These are phyloP conservation scores for Eimeria maxima DNA, from an alignment of 169 alveolate species.

Conservation along the genomic window DNA sequence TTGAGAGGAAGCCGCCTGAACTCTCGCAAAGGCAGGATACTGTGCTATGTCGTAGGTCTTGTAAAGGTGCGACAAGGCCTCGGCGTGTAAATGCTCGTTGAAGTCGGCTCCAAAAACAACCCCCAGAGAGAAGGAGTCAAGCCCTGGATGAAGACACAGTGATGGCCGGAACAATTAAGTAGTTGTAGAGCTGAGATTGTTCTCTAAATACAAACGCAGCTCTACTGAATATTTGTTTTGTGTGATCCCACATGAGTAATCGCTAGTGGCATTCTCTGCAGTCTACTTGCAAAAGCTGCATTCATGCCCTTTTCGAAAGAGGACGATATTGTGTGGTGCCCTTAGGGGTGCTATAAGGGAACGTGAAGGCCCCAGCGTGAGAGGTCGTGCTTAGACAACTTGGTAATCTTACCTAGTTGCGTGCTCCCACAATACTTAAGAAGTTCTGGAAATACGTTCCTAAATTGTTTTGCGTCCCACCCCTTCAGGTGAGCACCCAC, in stretches of 20 bases:
- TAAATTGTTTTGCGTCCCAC: slow-evolving; percentile 28
- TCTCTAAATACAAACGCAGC: not conserved
- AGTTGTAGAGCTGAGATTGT: not conserved
- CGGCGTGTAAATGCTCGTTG: slow-evolving; percentile 54
- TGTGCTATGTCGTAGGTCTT: not conserved
- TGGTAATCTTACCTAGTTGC: not conserved
- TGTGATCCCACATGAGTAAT: not conserved
- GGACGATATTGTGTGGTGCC: not conserved
- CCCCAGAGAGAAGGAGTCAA: slow-evolving; percentile 50
- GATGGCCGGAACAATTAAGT: not conserved
- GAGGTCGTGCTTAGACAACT: not conserved
- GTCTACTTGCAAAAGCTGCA: not conserved
- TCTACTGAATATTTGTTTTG: not conserved
- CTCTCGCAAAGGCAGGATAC: slow-evolving; percentile 41
- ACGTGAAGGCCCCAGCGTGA: not conserved
- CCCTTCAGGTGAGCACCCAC: slow-evolving; percentile 64
- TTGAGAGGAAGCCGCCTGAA: not conserved
- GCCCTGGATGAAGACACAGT: not conserved
- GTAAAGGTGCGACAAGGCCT: not conserved
- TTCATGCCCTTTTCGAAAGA: not conserved
- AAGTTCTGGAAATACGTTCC: not conserved
- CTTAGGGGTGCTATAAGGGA: not conserved
- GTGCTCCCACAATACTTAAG: not conserved
- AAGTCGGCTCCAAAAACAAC: slow-evolving; percentile 41
- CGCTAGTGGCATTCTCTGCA: not conserved